A percentile compares a stretch with the other conserved stretches of the same genome.
Evolutionary conservation across 2,329 filamentous ascomycete genomes (phyloP).

Genomic region (Graphiopsis chlorocephala): DNA sequence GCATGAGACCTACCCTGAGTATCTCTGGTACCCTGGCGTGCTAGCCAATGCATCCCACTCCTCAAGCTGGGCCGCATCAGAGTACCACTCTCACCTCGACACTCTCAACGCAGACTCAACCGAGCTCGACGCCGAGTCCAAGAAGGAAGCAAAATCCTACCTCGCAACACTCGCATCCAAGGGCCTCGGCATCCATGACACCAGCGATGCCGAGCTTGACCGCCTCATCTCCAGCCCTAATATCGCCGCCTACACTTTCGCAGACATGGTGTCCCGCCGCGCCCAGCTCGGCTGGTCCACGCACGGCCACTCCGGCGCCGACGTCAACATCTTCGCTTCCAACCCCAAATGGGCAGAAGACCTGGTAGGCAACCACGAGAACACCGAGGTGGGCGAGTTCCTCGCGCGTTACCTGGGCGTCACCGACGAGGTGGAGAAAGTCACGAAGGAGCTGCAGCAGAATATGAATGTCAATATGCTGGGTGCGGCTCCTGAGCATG

Average conservation of each 20-base stretch:
- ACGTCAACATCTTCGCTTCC: conserved; percentile 94
- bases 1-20: conserved; percentile 61
- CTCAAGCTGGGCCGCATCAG: conserved; percentile 65
- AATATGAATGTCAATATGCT: conserved; percentile 50
- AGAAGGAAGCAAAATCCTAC: conserved; percentile 55
- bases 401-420: conserved; percentile 74
- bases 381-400: conserved; percentile 86
- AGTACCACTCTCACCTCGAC: conserved; percentile 61
- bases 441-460: conserved; percentile 72
- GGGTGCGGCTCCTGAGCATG: conserved; percentile 41
- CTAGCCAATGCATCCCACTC: conserved; percentile 77
- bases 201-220: conserved; percentile 67
- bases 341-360: conserved; percentile 60
- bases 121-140: conserved; percentile 26
- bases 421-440: conserved; percentile 72
- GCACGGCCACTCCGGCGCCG: conserved; percentile 82
- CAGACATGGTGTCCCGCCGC: conserved; percentile 81
- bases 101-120: conserved; percentile 28
- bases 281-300: conserved; percentile 92
- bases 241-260: conserved; percentile 62
- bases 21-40: conserved; percentile 77
- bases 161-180: conserved; percentile 67
- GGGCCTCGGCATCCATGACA: conserved; percentile 75
- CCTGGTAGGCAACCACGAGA: conserved; percentile 85
- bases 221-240: conserved; percentile 59